Percentiles rank a stretch among this genome's conserved stretches.
These are phyloP conservation scores for Dioszegia crocea DNA, from an alignment of 768 basidiomycete species.

Conservation along the genomic window DNA sequence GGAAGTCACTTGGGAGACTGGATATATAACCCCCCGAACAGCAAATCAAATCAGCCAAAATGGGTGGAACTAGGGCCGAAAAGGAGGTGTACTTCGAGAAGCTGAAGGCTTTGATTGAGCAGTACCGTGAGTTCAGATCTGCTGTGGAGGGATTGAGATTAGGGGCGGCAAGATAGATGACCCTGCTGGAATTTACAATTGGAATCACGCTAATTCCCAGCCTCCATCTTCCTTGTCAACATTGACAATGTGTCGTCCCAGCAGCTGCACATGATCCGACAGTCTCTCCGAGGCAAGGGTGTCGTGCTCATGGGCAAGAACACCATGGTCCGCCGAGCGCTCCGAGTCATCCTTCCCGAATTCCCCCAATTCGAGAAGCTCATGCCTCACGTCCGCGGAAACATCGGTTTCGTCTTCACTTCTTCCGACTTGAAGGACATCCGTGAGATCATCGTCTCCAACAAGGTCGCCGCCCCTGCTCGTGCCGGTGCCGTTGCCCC, in stretches of 20 bases:
- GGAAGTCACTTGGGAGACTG: conserved; percentile 47
- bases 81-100: conserved; percentile 89
- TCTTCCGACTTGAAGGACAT: conserved; percentile 84
- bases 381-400: conserved; percentile 91
- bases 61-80: conserved; percentile 87
- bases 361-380: conserved; percentile 92
- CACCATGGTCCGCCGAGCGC: conserved; percentile 99
- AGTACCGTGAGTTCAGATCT: conserved; percentile 65
- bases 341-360: conserved; percentile 84
- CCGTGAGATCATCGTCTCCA: conserved; percentile 85
- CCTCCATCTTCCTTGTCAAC: conserved; percentile 97
- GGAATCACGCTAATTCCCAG: conserved; percentile 52
- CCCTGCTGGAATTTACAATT: too few relatives aligned
- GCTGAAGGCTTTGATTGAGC: conserved; percentile 84
- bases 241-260: conserved; percentile 99
- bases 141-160: too few relatives aligned
- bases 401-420: conserved; percentile 99
- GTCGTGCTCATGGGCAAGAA: conserved; percentile 99
- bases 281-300: conserved; percentile 89
- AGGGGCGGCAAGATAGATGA: too few relatives aligned
- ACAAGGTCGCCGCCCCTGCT: conserved; percentile 97
- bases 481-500: conserved; percentile 96
- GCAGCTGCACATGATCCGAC: conserved; percentile 86
- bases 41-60: conserved; percentile 53
- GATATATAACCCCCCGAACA: conserved; percentile 19